These are phyloP conservation scores for Uronychia setigera DNA, from an alignment of 73 alveolate genomes.

Conservation along the genomic window DNA sequence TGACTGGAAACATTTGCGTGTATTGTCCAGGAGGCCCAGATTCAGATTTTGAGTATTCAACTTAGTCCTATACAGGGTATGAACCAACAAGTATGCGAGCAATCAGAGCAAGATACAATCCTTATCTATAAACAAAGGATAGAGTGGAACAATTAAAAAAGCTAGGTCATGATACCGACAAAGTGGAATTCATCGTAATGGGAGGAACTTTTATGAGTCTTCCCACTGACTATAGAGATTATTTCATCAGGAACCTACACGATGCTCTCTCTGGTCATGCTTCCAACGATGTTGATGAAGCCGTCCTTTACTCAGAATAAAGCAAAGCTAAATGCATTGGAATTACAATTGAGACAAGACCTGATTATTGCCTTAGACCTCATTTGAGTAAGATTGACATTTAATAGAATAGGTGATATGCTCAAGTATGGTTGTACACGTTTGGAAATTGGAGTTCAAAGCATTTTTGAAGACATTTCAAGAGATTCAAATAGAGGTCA, in stretches of 20 bases:
- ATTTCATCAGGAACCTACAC: conserved; percentile 97
- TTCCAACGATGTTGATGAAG: conserved; percentile 88
- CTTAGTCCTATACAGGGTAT: conserved; percentile 98
- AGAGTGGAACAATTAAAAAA: conserved; percentile 95
- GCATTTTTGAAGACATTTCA: conserved; percentile 97
- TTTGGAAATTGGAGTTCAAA: conserved; percentile 96
- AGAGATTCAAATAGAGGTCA: conserved; percentile 99
- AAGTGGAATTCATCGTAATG: conserved; percentile 98
- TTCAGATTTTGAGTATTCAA: conserved; percentile 97
- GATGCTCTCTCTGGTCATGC: conserved; percentile 98
- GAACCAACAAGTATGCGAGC: conserved; percentile 99
- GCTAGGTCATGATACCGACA: conserved; percentile 98
- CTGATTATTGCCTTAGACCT: conserved; percentile 96
- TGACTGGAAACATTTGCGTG: conserved; percentile 97
- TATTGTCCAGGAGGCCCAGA: conserved; percentile 99
- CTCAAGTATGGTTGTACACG: conserved; percentile 98
- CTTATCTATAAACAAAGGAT: conserved; percentile 96
- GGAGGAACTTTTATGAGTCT: conserved; percentile 98
- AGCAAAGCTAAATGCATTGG: conserved; percentile 97
- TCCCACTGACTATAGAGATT: conserved; percentile 94
- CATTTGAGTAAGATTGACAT: conserved; percentile 62
- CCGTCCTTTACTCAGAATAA: conserved; percentile 95
- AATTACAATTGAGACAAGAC: conserved; percentile 98
- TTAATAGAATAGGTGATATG: conserved; percentile 70
- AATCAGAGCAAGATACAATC: conserved; percentile 98